Conservation (phyloP, 2,329 filamentous ascomycete species). For the Alternaria sp. region DNA sequence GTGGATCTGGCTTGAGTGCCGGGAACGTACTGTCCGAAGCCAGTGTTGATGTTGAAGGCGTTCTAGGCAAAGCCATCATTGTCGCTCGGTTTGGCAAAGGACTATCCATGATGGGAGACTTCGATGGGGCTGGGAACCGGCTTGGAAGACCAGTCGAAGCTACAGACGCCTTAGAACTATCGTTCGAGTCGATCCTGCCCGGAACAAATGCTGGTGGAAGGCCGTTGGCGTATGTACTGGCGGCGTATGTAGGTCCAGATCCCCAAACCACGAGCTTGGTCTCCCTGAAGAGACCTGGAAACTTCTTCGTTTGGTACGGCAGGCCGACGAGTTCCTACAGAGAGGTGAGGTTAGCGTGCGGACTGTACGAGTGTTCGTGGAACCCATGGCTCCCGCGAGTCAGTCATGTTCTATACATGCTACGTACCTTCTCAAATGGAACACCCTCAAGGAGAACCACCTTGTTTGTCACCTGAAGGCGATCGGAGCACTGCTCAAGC, state of each 20-base stretch:
- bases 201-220: background rate
- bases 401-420: no score
- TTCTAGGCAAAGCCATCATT: constrained; percentile 24
- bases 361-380: no score
- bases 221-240: background rate
- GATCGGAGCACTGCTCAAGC: constrained; percentile 57
- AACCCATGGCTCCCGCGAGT: no score
- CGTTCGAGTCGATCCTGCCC: background rate
- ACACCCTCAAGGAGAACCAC: constrained; percentile 64
- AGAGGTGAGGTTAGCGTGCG: background rate
- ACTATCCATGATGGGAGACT: constrained; percentile 22
- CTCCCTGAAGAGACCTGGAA: constrained; percentile 61
- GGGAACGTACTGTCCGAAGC: constrained; percentile 26
- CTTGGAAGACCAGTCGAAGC: constrained; percentile 31
- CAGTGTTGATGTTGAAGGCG: constrained; percentile 38
- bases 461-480: constrained; percentile 53
- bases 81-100: constrained; percentile 16
- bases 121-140: constrained; percentile 36
- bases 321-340: constrained; percentile 53
- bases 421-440: constrained; percentile 56
- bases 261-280: constrained; percentile 50
- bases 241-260: background rate
- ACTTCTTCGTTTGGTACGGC: constrained; percentile 59
- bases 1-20: constrained; percentile 7
- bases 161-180: constrained; percentile 18